Percentiles rank a stretch among this genome's conserved stretches.
Conservation (phyloP, 176 grass and related monocot species). For the Thalia dealbata region DNA sequence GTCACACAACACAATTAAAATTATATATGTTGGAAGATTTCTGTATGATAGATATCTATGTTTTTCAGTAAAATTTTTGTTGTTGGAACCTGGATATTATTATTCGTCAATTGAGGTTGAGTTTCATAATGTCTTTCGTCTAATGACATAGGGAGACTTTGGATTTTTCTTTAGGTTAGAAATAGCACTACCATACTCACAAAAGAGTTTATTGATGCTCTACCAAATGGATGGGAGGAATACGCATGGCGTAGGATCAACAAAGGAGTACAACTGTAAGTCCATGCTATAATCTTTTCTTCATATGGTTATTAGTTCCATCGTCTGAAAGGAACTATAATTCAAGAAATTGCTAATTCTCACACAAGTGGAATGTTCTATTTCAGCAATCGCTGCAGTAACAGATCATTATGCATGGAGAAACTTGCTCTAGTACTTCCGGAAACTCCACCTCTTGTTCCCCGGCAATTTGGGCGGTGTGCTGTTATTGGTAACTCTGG, state of each 20-base stretch:
- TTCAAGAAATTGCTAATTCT: conserved; percentile 4
- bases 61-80: background rate
- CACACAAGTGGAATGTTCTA: conserved; percentile 4
- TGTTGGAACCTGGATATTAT: background rate
- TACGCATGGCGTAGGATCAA: conserved; percentile 97
- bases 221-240: conserved; percentile 91
- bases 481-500: conserved; percentile 93
- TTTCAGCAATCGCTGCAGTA: conserved; percentile 62
- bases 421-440: conserved; percentile 84
- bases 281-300: background rate
- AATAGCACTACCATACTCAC: conserved; percentile 95
- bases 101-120: too few relatives aligned
- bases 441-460: conserved; percentile 61
- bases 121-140: background rate
- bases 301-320: background rate
- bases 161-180: conserved; percentile 46
- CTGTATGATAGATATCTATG: too few relatives aligned
- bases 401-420: conserved; percentile 73
- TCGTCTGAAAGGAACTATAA: background rate
- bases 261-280: conserved; percentile 88
- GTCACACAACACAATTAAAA: too few relatives aligned
- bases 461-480: conserved; percentile 66
- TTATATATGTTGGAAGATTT: too few relatives aligned
- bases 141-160: background rate
- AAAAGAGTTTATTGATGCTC: conserved; percentile 85